A percentile compares a stretch with the other conserved stretches of the same genome.
Conservation (phyloP, 768 basidiomycete genomes). For the Tricholoma bakamatsutake region DNA sequence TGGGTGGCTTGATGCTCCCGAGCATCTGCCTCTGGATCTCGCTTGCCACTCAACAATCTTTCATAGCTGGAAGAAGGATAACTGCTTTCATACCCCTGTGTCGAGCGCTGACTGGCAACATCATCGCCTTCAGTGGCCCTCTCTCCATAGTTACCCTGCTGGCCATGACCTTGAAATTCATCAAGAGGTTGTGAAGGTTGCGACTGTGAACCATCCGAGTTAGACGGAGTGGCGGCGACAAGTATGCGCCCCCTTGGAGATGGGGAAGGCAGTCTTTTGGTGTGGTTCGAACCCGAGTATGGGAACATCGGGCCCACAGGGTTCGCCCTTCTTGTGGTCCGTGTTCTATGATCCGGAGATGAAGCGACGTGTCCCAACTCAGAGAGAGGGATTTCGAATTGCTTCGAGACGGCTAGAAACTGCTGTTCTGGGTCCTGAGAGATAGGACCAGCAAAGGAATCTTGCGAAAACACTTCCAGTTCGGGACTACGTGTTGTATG, state of each 20-base stretch:
- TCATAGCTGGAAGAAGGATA: constrained; percentile 36
- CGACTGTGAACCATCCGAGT: constrained; percentile 35
- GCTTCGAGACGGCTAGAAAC: constrained; percentile 40
- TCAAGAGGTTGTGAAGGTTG: constrained; percentile 18
- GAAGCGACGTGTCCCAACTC: constrained; percentile 35
- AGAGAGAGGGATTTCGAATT: constrained; percentile 54
- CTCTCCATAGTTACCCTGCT: constrained; percentile 10
- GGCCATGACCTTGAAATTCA: constrained; percentile 16
- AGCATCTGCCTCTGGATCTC: constrained; percentile 12
- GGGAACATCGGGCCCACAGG: constrained; percentile 1
- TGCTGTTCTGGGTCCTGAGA: constrained; percentile 41
- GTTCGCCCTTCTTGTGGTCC: not conserved
- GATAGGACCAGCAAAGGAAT: constrained; percentile 56
- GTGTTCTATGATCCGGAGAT: constrained; percentile 1
- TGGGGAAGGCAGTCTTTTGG: constrained; percentile 7
- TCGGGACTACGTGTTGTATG: not conserved
- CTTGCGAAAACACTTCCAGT: constrained; percentile 38
- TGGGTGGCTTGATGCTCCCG: constrained; percentile 23
- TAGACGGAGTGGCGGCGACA: constrained; percentile 51
- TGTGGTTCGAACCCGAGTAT: not conserved
- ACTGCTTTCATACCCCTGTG: constrained; percentile 29
- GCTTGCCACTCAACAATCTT: constrained; percentile 29
- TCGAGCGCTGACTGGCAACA: constrained; percentile 18
- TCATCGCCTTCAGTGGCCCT: constrained; percentile 11
- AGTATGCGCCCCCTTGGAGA: constrained; percentile 23